Base-by-base conservation (phyloP, 2,329 filamentous ascomycete species). In the Fusarium verrucosum region DNA sequence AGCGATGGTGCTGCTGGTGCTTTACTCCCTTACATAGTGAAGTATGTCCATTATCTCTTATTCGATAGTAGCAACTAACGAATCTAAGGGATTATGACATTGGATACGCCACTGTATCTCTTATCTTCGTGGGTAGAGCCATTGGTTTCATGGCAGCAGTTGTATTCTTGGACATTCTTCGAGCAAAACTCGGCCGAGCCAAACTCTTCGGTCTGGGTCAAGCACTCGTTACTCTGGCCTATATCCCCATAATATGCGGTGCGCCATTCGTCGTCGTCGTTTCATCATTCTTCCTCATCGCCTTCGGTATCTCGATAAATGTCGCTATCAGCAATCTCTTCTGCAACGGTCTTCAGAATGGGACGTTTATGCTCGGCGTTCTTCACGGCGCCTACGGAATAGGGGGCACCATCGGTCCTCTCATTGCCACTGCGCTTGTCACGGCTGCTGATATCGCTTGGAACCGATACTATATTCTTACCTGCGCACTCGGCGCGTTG, bases 91-190 rank as follows among this genome's bases (percentile, higher is more conserved):
- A 90, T 70, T 96, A 94, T 72, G 67, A 82, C 56, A 92, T 95
- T 53, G 89, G 89, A 37, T 94, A 95, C 74, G 89, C 88, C 4
- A 77, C 92, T 10, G 90, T 95, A 4, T 94, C 92, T 3, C 80
- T 94, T 33, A 91, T 96, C 71, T 96, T 95, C 79, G 85, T 95
- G 26, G 86, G 89, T 40, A 91, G 91, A 68, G 91, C 92, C 1
- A 65, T 89, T 6, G 92, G 92, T 16, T 96, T 92, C 78, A 88
- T 96, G 71, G 75, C 83, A 13, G 89, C 90, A 2, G 92, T 92
- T 2, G 85, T 89, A 33, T 81, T 89, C 61, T 84, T 89, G n/a
- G 89, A 93, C 70, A 75, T 78, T 2, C 78, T 93, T 5, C 83
- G 88, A 50, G 77, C 79, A 7, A 83, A 83, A 19, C 76, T 93